phyloP scores from a whole-genome alignment of 129 eudicot species.

The Pseudognaphalium luteoalbum region DNA sequence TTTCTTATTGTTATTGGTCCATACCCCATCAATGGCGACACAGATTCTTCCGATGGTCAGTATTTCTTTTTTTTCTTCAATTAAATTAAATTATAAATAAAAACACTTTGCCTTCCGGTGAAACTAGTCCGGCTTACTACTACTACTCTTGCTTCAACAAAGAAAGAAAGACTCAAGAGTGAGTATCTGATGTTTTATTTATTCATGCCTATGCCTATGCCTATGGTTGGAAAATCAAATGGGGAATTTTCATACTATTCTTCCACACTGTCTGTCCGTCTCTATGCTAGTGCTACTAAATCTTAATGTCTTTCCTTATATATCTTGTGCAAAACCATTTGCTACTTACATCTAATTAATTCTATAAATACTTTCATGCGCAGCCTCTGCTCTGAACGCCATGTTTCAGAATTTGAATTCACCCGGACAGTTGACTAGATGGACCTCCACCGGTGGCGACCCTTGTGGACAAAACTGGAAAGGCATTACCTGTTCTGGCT shows the following conservation, averaged over 20 bases:
- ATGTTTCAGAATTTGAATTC: slow-evolving; percentile 51
- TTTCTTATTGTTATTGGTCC: slow-evolving; percentile 8
- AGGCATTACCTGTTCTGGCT: slow-evolving; percentile 57
- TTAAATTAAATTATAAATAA: not conserved
- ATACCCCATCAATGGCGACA: slow-evolving; percentile 51
- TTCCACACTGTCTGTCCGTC: too few species aligned
- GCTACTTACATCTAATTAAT: too few species aligned
- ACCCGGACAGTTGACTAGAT: slow-evolving; percentile 46
- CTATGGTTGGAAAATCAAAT: too few species aligned
- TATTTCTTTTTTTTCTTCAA: not conserved
- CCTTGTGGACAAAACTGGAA: slow-evolving; percentile 65
- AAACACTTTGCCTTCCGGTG: not conserved
- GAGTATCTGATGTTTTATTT: too few species aligned
- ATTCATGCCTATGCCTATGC: too few species aligned
- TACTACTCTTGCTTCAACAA: too few species aligned
- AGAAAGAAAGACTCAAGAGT: too few species aligned
- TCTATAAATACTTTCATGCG: not conserved
- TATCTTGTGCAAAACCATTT: too few species aligned
- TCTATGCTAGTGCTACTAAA: too few species aligned
- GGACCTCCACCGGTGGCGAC: slow-evolving; percentile 65
- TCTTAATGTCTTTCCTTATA: too few species aligned
- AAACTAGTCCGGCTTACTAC: too few species aligned
- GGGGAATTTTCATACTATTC: too few species aligned
- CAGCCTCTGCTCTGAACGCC: slow-evolving; percentile 61
- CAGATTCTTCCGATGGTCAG: slow-evolving; percentile 87